Evolutionary conservation across 1,284 basidiomycete genomes (phyloP).

Genomic region (Trametes pubescens): DNA sequence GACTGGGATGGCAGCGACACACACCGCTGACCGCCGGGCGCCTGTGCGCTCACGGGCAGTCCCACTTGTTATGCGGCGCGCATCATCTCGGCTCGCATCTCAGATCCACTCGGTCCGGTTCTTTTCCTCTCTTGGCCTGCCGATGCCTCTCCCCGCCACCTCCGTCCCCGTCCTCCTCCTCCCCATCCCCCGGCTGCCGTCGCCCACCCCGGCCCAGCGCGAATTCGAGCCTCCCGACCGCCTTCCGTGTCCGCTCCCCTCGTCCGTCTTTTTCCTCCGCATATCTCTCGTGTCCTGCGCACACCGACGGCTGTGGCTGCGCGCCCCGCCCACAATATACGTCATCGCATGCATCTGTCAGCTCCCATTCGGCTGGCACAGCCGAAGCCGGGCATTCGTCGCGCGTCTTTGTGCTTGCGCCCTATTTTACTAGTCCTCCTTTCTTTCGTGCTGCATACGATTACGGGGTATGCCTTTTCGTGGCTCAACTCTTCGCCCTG

Average conservation of each 20-base stretch:
- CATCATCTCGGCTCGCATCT: slow-evolving; percentile 33
- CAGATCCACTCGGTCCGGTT: slow-evolving; percentile 31
- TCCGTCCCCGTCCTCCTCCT: slow-evolving; percentile 10
- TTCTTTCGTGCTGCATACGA: background rate
- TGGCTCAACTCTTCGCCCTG: background rate
- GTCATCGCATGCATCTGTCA: slow-evolving; percentile 26
- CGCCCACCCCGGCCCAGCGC: background rate
- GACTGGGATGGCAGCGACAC: slow-evolving; percentile 14
- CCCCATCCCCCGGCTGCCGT: slow-evolving; percentile 8
- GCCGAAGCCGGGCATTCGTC: slow-evolving; percentile 22
- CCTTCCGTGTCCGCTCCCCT: background rate
- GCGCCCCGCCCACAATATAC: slow-evolving; percentile 19
- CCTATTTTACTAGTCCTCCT: slow-evolving; percentile 8
- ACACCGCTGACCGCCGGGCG: slow-evolving; percentile 12
- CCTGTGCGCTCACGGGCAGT: slow-evolving; percentile 19
- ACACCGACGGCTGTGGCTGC: background rate
- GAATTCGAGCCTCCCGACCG: slow-evolving; percentile 4
- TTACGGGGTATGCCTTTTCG: background rate
- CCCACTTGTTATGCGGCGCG: slow-evolving; percentile 33
- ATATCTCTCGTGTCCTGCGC: background rate
- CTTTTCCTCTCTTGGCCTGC: slow-evolving; percentile 26
- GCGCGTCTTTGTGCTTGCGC: slow-evolving; percentile 2
- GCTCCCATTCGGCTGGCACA: slow-evolving; percentile 22
- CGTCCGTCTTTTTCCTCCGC: background rate
- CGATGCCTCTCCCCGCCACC: slow-evolving; percentile 13